Evolutionary conservation across 345 rosid species (phyloP).

Genomic region (Aethionema arabicum): DNA sequence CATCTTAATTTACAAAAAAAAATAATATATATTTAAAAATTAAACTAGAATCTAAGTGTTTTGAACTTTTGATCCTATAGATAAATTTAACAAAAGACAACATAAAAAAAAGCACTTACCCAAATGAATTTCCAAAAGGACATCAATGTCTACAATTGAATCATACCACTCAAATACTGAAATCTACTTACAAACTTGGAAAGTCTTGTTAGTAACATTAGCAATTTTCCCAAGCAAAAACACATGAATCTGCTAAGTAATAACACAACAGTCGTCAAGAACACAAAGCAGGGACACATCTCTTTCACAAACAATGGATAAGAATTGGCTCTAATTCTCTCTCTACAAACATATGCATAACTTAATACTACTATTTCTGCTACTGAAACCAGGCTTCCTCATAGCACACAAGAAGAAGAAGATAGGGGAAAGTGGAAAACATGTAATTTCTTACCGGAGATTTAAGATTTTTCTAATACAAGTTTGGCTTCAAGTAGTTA

Average conservation of each 20-base stretch:
- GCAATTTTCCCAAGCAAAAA: conserved; percentile 27
- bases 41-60: too few relatives aligned
- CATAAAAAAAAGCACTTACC: not conserved
- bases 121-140: conserved; percentile 1
- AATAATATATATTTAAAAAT: too few relatives aligned
- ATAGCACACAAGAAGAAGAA: conserved; percentile 19
- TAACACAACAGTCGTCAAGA: conserved; percentile 18
- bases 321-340: conserved; percentile 32
- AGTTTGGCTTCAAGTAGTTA: conserved; percentile 39
- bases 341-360: conserved; percentile 36
- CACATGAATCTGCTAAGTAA: conserved; percentile 18
- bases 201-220: conserved; percentile 26
- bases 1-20: too few relatives aligned
- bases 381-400: conserved; percentile 32
- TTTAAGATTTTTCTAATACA: not conserved
- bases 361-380: conserved; percentile 22
- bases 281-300: conserved; percentile 26
- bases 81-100: too few relatives aligned
- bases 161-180: conserved; percentile 17
- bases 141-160: not conserved
- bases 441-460: conserved; percentile 16
- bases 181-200: conserved; percentile 30
- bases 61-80: too few relatives aligned
- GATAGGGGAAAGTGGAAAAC: not conserved
- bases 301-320: conserved; percentile 31